Base-by-base conservation (phyloP, 352 stramenopile genomes). In the Blastocystis sp. region DNA sequence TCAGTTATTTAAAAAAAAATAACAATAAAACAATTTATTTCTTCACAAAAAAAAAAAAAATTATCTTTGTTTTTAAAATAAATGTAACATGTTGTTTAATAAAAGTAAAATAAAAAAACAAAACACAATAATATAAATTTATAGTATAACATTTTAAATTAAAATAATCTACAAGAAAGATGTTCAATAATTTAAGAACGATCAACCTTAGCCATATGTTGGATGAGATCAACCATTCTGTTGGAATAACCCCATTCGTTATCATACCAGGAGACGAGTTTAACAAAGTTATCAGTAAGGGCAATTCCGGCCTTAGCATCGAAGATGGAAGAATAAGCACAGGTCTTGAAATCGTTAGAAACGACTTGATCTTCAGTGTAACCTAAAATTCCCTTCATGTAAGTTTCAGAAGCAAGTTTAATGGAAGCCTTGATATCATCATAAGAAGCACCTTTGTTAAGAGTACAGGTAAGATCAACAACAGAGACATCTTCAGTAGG, bases 231-330 rank as follows among this genome's bases (percentile, higher is more conserved):
- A 68, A 95, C 72, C 68, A 95, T 78, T 76, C 87, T 84, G 77
- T 77, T 78, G 65, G 77, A 92, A 84, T 97, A 97, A 65, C 89
- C 89, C 76, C 83, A 94, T 73, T 98, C 89, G 79, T 98, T 96
- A 78, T 98, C 90, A 71, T 96, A 98, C 87, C 88, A 96, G 59
- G 84, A 88, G 45, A 98, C 80, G 66, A 95, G 79, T 85, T 98
- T 98, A 57, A 96, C 84, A 69, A 96, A 98, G 71, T 88, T 79
- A 58, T 87, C 78, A 67, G 88, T 95, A 64, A 98, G 80, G 62
- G 87, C 88, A 72, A 97, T 96, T 66, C 88, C 84, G 39, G 90
- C 88, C 58, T 80, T 72, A 16, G 86, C 83, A 72, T 97, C 90
- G 62, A 97, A 95, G 78, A 95, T 95, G 65, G 82, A 94, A 40